These are phyloP conservation scores for Paecilomyces niveus DNA, from an alignment of 2,329 filamentous ascomycete species.

Conservation along the genomic window DNA sequence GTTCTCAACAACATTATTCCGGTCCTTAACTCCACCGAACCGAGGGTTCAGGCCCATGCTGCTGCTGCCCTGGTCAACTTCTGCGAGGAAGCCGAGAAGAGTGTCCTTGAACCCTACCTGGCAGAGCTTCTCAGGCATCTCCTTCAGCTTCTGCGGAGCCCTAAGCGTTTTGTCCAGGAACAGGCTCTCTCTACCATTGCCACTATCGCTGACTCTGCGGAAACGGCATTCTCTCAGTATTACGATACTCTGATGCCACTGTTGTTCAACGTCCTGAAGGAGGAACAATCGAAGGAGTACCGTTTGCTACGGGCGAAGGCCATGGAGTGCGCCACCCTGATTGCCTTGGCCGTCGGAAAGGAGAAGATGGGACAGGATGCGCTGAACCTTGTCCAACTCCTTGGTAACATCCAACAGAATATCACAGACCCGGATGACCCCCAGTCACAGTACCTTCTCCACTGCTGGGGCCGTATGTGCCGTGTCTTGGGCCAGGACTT, in stretches of 20 bases:
- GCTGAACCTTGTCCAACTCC: conserved; percentile 74
- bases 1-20: conserved; percentile 89
- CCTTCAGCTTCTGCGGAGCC: conserved; percentile 79
- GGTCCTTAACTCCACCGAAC: conserved; percentile 81
- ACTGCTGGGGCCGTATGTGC: conserved; percentile 99
- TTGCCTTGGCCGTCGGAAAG: conserved; percentile 89
- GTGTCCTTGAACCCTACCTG: conserved; percentile 83
- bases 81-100: conserved; percentile 95
- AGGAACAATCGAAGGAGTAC: conserved; percentile 91
- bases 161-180: conserved; percentile 94
- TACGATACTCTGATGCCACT: conserved; percentile 95
- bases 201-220: conserved; percentile 96
- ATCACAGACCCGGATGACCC: conserved; percentile 91
- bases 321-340: conserved; percentile 97
- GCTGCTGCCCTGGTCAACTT: conserved; percentile 98
- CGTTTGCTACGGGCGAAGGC: conserved; percentile 88
- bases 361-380: conserved; percentile 85
- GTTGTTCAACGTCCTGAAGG: conserved; percentile 78
- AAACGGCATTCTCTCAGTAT: conserved; percentile 89
- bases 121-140: conserved; percentile 79
- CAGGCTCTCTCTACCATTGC: conserved; percentile 96
- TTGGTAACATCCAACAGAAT: conserved; percentile 77
- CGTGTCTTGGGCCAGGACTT: conserved; percentile 87
- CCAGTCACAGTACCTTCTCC: conserved; percentile 92
- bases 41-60: conserved; percentile 91